Conservation (phyloP, 2,329 filamentous ascomycete genomes). For the Myriosclerotinia curreyana region DNA sequence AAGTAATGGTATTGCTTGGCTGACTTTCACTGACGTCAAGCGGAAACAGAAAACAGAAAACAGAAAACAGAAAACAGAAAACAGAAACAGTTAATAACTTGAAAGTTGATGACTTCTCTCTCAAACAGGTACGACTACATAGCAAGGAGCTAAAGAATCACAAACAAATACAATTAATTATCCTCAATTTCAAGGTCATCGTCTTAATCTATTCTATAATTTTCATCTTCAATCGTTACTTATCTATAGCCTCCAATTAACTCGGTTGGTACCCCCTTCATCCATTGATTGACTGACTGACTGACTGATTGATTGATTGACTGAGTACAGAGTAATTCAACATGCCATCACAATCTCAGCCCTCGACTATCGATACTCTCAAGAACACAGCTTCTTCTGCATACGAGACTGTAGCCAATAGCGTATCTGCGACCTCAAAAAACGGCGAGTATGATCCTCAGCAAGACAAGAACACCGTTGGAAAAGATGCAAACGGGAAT, state of each 20-base stretch:
- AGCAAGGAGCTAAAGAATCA: neutral
- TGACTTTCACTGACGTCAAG: slow-evolving; percentile 14
- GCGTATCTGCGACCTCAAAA: slow-evolving; percentile 14
- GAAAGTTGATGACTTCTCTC: too few species aligned
- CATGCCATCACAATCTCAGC: slow-evolving; percentile 33
- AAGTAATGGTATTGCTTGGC: neutral
- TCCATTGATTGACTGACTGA: neutral
- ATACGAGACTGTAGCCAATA: slow-evolving; percentile 24
- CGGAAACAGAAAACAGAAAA: too few species aligned
- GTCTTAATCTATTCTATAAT: neutral
- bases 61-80: too few species aligned
- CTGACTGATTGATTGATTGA: neutral
- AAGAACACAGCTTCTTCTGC: slow-evolving; percentile 26
- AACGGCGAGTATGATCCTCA: slow-evolving; percentile 23
- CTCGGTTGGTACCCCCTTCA: neutral
- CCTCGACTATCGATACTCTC: slow-evolving; percentile 30
- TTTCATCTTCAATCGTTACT: neutral
- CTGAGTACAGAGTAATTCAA: neutral
- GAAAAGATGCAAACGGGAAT: slow-evolving; percentile 29
- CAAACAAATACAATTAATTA: neutral
- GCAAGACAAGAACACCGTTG: slow-evolving; percentile 25
- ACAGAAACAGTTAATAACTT: too few species aligned
- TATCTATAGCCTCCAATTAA: neutral
- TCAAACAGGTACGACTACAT: neutral
- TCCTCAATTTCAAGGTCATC: neutral